These are phyloP conservation scores for Colletotrichum noveboracense DNA, from an alignment of 2,329 filamentous ascomycete genomes.

Conservation along the genomic window DNA sequence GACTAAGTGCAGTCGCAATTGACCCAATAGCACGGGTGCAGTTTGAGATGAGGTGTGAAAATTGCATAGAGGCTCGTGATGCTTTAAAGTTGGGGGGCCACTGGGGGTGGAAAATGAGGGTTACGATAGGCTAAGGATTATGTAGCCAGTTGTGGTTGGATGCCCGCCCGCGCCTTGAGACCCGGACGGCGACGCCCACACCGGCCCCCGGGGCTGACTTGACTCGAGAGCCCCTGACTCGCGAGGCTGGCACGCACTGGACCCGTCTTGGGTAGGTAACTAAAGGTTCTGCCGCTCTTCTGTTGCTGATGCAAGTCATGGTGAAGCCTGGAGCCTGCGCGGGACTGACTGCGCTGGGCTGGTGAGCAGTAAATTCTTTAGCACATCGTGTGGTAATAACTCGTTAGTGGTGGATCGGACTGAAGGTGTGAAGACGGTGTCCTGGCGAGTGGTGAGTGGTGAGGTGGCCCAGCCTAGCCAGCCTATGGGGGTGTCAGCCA, in stretches of 20 bases:
- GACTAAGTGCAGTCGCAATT: constrained; percentile 10
- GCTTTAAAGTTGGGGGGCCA: constrained; percentile 16
- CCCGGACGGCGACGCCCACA: constrained; percentile 1
- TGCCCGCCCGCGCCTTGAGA: constrained; percentile 12
- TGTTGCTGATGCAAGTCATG: not conserved
- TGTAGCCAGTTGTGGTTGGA: constrained; percentile 16
- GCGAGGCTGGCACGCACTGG: constrained; percentile 8
- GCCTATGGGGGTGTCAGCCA: not conserved
- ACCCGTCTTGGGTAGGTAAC: not conserved
- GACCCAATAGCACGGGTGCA: constrained; percentile 15
- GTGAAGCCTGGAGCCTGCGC: not conserved
- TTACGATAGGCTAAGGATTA: constrained; percentile 21
- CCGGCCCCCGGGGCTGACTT: constrained; percentile 7
- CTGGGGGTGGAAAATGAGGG: not conserved
- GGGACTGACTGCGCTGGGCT: not conserved
- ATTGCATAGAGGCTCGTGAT: constrained; percentile 19
- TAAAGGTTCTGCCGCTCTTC: not conserved
- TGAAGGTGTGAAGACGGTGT: not conserved
- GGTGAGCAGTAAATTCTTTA: not conserved
- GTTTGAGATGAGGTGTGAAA: constrained; percentile 21
- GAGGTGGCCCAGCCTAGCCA: not conserved
- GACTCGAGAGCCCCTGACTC: constrained; percentile 19
- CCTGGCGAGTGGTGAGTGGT: not conserved
- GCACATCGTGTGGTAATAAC: not conserved
- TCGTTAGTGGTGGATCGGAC: not conserved